Conservation (phyloP, 2,329 filamentous ascomycete genomes). For the Calycina marina region DNA sequence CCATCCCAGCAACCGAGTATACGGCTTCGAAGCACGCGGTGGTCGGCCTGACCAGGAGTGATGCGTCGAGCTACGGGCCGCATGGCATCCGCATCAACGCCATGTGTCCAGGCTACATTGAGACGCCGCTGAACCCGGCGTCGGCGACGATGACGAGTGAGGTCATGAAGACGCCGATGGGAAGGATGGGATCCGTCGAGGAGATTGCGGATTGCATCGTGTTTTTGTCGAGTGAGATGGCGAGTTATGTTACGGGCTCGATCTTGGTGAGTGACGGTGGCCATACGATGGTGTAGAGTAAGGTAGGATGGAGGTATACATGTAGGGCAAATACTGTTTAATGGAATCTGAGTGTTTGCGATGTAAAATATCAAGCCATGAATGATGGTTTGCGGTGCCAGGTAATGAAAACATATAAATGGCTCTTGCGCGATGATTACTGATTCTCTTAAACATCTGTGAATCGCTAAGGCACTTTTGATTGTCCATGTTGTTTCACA, state of each 20-base stretch:
- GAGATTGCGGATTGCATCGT: conserved; percentile 39
- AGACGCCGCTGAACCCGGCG: conserved; percentile 26
- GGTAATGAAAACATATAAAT: conserved; percentile 1
- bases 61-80: conserved; percentile 36
- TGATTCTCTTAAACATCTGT: too few relatives aligned
- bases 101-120: conserved; percentile 39
- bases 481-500: too few relatives aligned
- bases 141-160: conserved; percentile 24
- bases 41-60: conserved; percentile 16
- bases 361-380: not conserved
- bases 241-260: conserved; percentile 36
- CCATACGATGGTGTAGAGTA: conserved; percentile 19
- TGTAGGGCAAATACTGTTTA: too few relatives aligned
- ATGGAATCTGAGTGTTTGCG: too few relatives aligned
- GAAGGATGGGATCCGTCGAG: conserved; percentile 31
- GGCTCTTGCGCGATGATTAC: too few relatives aligned
- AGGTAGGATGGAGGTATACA: too few relatives aligned
- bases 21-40: not conserved
- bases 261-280: conserved; percentile 33
- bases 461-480: too few relatives aligned
- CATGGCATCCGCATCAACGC: conserved; percentile 43
- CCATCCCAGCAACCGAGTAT: conserved; percentile 22
- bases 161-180: conserved; percentile 30
- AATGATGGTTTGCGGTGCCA: not conserved
- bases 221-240: conserved; percentile 35